These are phyloP conservation scores for Penicillium ucsense DNA, from an alignment of 495 filamentous ascomycete species.

Conservation along the genomic window DNA sequence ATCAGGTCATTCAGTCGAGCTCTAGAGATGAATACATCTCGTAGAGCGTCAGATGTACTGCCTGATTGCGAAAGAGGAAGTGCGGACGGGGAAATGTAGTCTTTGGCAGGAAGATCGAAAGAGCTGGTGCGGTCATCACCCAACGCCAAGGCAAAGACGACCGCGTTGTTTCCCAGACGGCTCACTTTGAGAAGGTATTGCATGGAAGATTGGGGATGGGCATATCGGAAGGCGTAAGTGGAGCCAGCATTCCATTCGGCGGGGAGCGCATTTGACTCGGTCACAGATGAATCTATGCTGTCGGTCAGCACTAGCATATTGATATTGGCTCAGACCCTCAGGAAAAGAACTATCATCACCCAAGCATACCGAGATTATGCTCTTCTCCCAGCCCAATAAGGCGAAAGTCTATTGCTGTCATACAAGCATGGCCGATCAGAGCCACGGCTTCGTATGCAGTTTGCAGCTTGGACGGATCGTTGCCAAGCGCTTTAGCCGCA, in stretches of 20 bases:
- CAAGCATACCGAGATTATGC: slow-evolving; percentile 45
- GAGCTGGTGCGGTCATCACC: slow-evolving; percentile 72
- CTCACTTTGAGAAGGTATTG: slow-evolving; percentile 73
- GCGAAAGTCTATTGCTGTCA: slow-evolving; percentile 71
- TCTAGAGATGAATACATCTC: slow-evolving; percentile 62
- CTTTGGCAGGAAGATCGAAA: slow-evolving; percentile 64
- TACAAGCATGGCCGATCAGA: slow-evolving; percentile 74
- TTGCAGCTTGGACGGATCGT: slow-evolving; percentile 45
- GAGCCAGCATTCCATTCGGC: slow-evolving; percentile 66
- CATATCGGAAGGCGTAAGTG: slow-evolving; percentile 73
- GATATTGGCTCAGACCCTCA: too few relatives aligned
- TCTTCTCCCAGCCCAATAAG: slow-evolving; percentile 78
- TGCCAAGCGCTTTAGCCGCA: slow-evolving; percentile 23
- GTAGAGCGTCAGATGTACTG: slow-evolving; percentile 38
- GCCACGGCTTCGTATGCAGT: slow-evolving; percentile 78
- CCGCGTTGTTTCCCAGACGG: slow-evolving; percentile 72
- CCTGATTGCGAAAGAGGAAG: slow-evolving; percentile 40
- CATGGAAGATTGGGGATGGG: slow-evolving; percentile 81
- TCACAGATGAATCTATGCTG: slow-evolving; percentile 31
- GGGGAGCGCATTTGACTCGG: slow-evolving; percentile 52
- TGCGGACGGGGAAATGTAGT: slow-evolving; percentile 61
- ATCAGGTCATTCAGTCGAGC: slow-evolving; percentile 60
- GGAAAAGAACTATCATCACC: too few relatives aligned
- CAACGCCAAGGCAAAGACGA: slow-evolving; percentile 67
- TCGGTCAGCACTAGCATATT: slow-evolving; percentile 1